phyloP scores from a whole-genome alignment of 2,329 filamentous ascomycete genomes.

The Neoscytalidium dimidiatum region DNA sequence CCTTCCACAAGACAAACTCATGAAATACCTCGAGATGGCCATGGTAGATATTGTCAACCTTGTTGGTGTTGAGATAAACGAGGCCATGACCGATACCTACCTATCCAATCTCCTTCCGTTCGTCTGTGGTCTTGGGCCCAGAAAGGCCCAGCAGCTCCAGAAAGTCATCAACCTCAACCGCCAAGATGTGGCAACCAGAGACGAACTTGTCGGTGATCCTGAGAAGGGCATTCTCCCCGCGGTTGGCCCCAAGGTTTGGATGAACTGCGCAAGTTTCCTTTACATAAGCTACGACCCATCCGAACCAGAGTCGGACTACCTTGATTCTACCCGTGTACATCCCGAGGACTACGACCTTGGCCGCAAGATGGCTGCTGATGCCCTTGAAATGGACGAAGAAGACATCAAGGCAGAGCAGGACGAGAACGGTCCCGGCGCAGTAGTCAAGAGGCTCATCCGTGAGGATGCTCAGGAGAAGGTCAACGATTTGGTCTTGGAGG shows the following conservation, averaged over 20 bases:
- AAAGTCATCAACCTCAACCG: constrained; percentile 87
- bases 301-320: constrained; percentile 80
- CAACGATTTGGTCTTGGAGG: constrained; percentile 92
- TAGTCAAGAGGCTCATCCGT: constrained; percentile 92
- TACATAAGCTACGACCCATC: constrained; percentile 86
- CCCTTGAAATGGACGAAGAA: constrained; percentile 93
- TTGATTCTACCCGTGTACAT: constrained; percentile 96
- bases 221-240: constrained; percentile 72
- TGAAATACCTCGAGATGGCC: constrained; percentile 86
- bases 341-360: constrained; percentile 98
- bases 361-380: constrained; percentile 97
- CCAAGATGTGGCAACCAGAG: constrained; percentile 57
- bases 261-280: constrained; percentile 95
- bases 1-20: constrained; percentile 82
- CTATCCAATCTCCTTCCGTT: constrained; percentile 88
- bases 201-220: constrained; percentile 85
- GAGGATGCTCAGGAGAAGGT: constrained; percentile 93
- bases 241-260: constrained; percentile 88
- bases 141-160: constrained; percentile 81
- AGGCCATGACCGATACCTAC: constrained; percentile 78
- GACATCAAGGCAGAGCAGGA: constrained; percentile 94
- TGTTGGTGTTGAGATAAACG: constrained; percentile 92
- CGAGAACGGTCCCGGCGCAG: constrained; percentile 84
- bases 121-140: constrained; percentile 84
- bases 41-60: constrained; percentile 99